Base-by-base conservation (phyloP, 1,284 basidiomycete genomes). In the Moesziomyces sp. region DNA sequence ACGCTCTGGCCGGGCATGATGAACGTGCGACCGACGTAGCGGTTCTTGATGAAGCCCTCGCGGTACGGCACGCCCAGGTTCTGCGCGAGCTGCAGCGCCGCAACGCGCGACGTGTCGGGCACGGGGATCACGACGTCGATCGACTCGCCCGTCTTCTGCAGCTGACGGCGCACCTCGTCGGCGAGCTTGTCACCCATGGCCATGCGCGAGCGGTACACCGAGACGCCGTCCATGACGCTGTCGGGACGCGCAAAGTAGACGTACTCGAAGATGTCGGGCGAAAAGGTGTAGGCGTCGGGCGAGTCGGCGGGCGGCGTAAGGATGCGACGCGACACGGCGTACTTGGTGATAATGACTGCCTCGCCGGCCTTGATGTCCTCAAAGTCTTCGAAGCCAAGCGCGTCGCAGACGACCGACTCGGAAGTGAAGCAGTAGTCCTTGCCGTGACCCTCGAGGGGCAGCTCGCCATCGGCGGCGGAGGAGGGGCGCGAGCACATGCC, bases 191-290 rank as follows among this genome's bases (percentile, higher is more conserved):
- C 96, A 63, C 97, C 97, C 97, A 99, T 99, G 7, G 95, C 94
- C 96, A 99, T 99, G 45, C 97, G 91, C 81, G 92, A 92, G 57
- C 96, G 90, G 86, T 99, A 99, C 52, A 99, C 97, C 80, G 93
- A 94, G 85, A 99, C 91, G 43, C 97, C 96, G 84, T 99, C 96
- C 65, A 99, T 88, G 61, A 97, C 97, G 19, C 94, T 97, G 86
- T 99, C 97, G 2, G 96, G 97, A 67, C 97, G 91, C 9, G 97
- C 94, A 85, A 99, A 95, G 87, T 99, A 99, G 73, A 99, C 96
- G 81, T 91, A 97, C 88, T 99, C 97, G 84, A 99, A 99, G 79
- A 99, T 97, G 86, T 99, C 97, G n/a, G 97, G 97, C 1, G 81
- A 62, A 45, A 83, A 83, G 11, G 71, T 16, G 60, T 75, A 74